A percentile compares a stretch with the other conserved stretches of the same genome.
These are phyloP conservation scores for Mortierella claussenii DNA, from an alignment of 192 early-diverging fungal species.

Conservation along the genomic window DNA sequence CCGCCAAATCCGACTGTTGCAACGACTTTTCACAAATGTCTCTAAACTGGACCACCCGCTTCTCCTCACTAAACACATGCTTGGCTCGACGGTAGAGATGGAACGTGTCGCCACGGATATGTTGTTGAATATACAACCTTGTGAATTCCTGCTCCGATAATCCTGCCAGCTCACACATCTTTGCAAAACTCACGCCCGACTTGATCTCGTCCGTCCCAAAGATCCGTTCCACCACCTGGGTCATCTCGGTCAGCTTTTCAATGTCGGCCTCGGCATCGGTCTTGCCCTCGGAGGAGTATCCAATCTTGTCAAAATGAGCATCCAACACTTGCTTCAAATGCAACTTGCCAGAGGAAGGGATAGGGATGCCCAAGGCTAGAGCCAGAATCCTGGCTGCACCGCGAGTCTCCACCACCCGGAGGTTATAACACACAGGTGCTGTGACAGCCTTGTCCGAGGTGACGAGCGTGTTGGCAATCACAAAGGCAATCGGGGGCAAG, in stretches of 20 bases:
- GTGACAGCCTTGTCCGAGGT: slow-evolving; percentile 88
- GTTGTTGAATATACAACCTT: slow-evolving; percentile 59
- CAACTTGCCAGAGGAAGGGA: slow-evolving; percentile 40
- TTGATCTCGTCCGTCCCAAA: slow-evolving; percentile 48
- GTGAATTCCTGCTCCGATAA: slow-evolving; percentile 55
- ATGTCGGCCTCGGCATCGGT: slow-evolving; percentile 54
- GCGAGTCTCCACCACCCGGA: slow-evolving; percentile 92
- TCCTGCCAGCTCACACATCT: slow-evolving; percentile 52
- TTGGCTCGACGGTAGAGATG: slow-evolving; percentile 81
- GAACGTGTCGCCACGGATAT: slow-evolving; percentile 73
- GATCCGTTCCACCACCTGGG: slow-evolving; percentile 43
- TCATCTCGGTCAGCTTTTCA: slow-evolving; percentile 55
- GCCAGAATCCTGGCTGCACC: slow-evolving; percentile 77
- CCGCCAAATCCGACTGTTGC: slow-evolving; percentile 29
- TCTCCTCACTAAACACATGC: slow-evolving; percentile 86
- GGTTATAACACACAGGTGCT: slow-evolving; percentile 90
- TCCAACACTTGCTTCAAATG: slow-evolving; percentile 59
- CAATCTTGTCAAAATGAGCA: slow-evolving; percentile 54
- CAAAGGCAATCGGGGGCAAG: slow-evolving; percentile 70
- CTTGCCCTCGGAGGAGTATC: slow-evolving; percentile 29
- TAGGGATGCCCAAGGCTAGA: slow-evolving; percentile 54
- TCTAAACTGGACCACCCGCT: slow-evolving; percentile 80
- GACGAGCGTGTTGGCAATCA: slow-evolving; percentile 91
- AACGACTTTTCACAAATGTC: slow-evolving; percentile 62
- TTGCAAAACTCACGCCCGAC: slow-evolving; percentile 19